Conservation (phyloP, 2,329 filamentous ascomycete species). For the Tolypocladium paradoxum region DNA sequence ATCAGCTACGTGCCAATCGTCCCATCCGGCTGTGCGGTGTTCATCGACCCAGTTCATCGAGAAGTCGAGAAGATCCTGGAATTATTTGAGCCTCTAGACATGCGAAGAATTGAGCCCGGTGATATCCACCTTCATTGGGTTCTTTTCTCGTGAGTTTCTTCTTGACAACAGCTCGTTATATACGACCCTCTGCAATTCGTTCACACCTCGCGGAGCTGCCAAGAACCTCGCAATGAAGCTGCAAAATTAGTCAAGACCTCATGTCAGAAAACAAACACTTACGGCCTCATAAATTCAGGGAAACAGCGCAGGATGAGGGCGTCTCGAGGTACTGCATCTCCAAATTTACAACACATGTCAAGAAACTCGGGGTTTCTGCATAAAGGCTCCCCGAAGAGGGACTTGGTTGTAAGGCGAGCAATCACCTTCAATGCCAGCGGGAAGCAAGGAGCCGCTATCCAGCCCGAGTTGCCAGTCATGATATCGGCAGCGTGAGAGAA, state of each 20-base stretch:
- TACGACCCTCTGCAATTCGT: conserved; percentile 1
- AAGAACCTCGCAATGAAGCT: conserved; percentile 3
- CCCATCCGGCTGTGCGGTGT: neutral
- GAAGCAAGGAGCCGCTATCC: conserved; percentile 6
- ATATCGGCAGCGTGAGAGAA: neutral
- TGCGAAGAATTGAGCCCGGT: neutral
- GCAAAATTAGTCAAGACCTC: neutral
- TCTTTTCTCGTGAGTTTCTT: conserved; percentile 1
- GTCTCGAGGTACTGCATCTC: conserved; percentile 5
- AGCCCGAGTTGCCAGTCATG: neutral
- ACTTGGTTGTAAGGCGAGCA: conserved; percentile 6
- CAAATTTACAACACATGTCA: conserved; percentile 5
- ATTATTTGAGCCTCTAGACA: neutral
- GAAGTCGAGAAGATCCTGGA: conserved; percentile 6
- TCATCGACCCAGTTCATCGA: conserved; percentile 6
- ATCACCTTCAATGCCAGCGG: conserved; percentile 6
- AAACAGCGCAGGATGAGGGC: conserved; percentile 5
- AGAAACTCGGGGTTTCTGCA: conserved; percentile 5
- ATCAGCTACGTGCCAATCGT: conserved; percentile 3
- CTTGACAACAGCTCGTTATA: conserved; percentile 3
- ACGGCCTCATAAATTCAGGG: conserved; percentile 3
- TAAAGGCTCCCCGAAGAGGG: conserved; percentile 5
- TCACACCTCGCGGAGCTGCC: neutral
- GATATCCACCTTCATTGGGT: conserved; percentile 4
- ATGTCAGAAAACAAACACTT: neutral